Conservation (phyloP, 495 filamentous ascomycete genomes). For the Penicillium paxilli region DNA sequence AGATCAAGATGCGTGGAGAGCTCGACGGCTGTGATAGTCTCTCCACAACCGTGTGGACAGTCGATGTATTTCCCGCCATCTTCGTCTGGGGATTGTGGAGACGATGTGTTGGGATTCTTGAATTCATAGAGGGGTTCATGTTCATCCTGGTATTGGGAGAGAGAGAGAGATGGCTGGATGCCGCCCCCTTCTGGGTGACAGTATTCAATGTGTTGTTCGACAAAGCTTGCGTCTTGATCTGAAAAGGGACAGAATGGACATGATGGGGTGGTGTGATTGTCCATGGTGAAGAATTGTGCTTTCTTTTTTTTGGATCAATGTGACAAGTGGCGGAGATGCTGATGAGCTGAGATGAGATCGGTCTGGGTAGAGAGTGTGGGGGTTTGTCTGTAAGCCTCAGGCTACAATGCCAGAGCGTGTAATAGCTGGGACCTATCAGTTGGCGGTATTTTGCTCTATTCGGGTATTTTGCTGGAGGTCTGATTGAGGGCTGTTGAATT, state of each 20-base stretch:
- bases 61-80: constrained; percentile 49
- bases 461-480: no score
- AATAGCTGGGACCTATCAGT: no score
- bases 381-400: background rate
- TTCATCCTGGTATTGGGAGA: no score
- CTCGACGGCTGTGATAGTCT: constrained; percentile 59
- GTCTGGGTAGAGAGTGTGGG: background rate
- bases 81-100: constrained; percentile 23
- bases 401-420: background rate
- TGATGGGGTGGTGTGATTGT: constrained; percentile 16
- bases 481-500: no score
- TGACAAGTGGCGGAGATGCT: no score
- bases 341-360: no score
- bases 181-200: constrained; percentile 51
- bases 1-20: constrained; percentile 73
- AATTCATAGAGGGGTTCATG: background rate
- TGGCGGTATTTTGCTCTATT: background rate
- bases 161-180: constrained; percentile 4
- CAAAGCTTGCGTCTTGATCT: constrained; percentile 46
- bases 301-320: no score
- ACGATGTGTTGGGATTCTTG: background rate
- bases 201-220: constrained; percentile 57
- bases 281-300: constrained; percentile 24
- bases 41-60: constrained; percentile 76
- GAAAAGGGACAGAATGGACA: constrained; percentile 60